These are phyloP conservation scores for Fusarium marasasianum DNA, from an alignment of 2,329 filamentous ascomycete genomes.

Conservation along the genomic window DNA sequence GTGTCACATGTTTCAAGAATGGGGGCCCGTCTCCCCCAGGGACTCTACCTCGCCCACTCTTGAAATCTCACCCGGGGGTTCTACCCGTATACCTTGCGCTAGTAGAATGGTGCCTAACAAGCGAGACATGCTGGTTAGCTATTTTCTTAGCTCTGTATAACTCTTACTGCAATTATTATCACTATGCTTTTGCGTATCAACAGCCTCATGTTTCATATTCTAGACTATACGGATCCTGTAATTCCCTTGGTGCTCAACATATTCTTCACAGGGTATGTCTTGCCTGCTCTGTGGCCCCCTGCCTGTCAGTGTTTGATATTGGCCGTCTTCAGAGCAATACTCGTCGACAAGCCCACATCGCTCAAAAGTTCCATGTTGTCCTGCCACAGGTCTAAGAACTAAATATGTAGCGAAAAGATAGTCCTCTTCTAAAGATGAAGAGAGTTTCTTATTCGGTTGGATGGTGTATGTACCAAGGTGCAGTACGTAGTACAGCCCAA, in stretches of 20 bases:
- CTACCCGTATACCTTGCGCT: not conserved
- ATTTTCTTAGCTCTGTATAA: not conserved
- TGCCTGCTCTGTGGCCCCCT: not conserved
- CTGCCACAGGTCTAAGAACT: not conserved
- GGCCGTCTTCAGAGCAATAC: fast-evolving
- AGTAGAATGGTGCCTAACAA: not conserved
- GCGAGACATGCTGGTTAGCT: fast-evolving
- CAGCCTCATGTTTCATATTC: not conserved
- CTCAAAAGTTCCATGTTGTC: not conserved
- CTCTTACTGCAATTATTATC: not conserved
- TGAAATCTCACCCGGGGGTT: not conserved
- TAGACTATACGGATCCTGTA: not conserved
- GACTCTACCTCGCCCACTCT: not conserved
- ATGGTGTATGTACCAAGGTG: not conserved
- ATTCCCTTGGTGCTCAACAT: not conserved
- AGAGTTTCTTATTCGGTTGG: not conserved
- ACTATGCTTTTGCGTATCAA: too few species aligned
- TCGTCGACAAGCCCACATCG: not conserved
- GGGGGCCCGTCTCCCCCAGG: not conserved
- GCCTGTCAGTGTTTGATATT: not conserved
- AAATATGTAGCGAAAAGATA: not conserved
- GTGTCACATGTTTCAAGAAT: too few species aligned
- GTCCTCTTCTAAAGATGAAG: too few species aligned
- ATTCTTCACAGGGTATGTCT: not conserved
- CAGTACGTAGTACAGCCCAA: not conserved